phyloP scores from a whole-genome alignment of 1,139 yeast genomes.

The Pneumocystis murina region DNA sequence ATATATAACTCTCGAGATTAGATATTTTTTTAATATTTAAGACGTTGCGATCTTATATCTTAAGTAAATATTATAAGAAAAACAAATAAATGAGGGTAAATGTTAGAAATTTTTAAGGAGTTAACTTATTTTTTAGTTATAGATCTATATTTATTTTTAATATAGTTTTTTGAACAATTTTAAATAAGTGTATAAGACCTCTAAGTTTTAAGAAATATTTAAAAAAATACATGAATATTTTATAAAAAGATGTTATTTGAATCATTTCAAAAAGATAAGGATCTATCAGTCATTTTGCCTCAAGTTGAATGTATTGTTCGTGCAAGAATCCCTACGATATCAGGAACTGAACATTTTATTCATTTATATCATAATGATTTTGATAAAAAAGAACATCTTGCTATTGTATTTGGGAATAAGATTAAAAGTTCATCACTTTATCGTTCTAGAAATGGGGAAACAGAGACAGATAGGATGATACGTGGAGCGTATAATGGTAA shows the following conservation, averaged over 20 bases:
- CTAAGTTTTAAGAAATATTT: background rate
- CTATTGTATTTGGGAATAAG: constrained; percentile 90
- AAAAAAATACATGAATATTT: background rate
- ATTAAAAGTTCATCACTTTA: constrained; percentile 65
- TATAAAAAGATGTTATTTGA: background rate
- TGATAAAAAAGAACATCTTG: constrained; percentile 88
- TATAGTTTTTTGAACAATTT: background rate
- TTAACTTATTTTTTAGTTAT: background rate
- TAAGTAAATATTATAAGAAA: background rate
- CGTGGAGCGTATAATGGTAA: constrained; percentile 92
- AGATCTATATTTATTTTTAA: background rate
- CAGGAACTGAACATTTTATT: constrained; percentile 80
- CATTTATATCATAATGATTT: constrained; percentile 75
- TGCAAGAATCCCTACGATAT: constrained; percentile 86
- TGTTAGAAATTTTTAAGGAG: background rate
- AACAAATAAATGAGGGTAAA: background rate
- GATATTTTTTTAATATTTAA: too few species aligned
- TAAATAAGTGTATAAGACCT: background rate
- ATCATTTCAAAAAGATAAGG: background rate
- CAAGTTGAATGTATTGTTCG: constrained; percentile 76
- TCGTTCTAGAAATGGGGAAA: constrained; percentile 46
- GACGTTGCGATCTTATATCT: too few species aligned
- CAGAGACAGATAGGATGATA: constrained; percentile 89
- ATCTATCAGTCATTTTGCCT: constrained; percentile 31
- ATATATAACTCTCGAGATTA: too few species aligned